A percentile compares a stretch with the other conserved stretches of the same genome.
Evolutionary conservation across 371 early-diverging fungal species (phyloP).

Genomic region (Dichotomocladium elegans): DNA sequence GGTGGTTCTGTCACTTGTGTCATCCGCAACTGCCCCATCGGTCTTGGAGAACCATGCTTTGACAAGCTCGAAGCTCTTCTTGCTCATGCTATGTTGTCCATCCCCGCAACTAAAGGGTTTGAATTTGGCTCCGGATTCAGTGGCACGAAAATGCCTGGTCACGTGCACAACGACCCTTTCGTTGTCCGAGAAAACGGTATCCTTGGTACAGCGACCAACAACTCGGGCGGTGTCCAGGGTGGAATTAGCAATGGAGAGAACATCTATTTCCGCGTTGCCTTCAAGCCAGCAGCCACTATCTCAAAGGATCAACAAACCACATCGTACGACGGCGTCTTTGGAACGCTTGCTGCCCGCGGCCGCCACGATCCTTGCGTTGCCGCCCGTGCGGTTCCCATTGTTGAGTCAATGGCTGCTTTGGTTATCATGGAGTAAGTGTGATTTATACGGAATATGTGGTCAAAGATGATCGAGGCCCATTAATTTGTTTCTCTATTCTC

Average conservation of each 20-base stretch:
- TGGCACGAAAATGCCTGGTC: conserved; percentile 85
- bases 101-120: conserved; percentile 97
- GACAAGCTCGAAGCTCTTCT: conserved; percentile 96
- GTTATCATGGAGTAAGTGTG: conserved; percentile 86
- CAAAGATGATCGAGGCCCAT: neutral
- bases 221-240: conserved; percentile 96
- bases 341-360: conserved; percentile 88
- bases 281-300: conserved; percentile 97
- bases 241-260: conserved; percentile 95
- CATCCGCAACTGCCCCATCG: conserved; percentile 88
- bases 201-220: conserved; percentile 85
- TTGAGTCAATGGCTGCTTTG: conserved; percentile 95
- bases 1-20: conserved; percentile 98
- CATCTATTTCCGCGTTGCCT: conserved; percentile 95
- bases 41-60: conserved; percentile 97
- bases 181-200: conserved; percentile 52
- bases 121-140: conserved; percentile 94
- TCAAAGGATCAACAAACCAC: conserved; percentile 85
- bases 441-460: neutral
- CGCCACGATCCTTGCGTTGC: conserved; percentile 98
- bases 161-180: conserved; percentile 93
- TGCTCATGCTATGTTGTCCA: conserved; percentile 98
- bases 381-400: conserved; percentile 94
- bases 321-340: conserved; percentile 78
- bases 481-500: neutral